Percentiles rank a stretch among this genome's conserved stretches.
Evolutionary conservation across 2,329 filamentous ascomycete genomes (phyloP).

Genomic region (Alternaria conjuncta): DNA sequence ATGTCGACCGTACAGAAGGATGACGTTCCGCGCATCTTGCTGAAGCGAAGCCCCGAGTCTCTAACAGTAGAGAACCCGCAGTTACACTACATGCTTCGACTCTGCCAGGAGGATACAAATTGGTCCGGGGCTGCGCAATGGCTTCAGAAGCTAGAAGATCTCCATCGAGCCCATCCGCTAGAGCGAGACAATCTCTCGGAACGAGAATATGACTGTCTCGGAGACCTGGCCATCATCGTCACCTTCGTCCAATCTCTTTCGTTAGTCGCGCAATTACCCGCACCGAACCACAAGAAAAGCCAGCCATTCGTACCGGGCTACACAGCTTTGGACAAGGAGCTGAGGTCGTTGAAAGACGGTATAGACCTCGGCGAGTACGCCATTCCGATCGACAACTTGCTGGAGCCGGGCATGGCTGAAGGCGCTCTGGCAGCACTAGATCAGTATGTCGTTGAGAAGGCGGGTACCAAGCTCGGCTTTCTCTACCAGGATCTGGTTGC

Average conservation of each 20-base stretch:
- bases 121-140: slow-evolving; percentile 48
- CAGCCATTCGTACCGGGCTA: slow-evolving; percentile 47
- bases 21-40: slow-evolving; percentile 42
- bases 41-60: slow-evolving; percentile 53
- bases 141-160: slow-evolving; percentile 51
- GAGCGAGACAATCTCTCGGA: slow-evolving; percentile 47
- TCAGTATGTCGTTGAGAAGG: slow-evolving; percentile 47
- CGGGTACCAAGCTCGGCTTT: slow-evolving; percentile 11
- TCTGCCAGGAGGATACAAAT: slow-evolving; percentile 52
- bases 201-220: slow-evolving; percentile 45
- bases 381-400: slow-evolving; percentile 52
- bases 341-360: slow-evolving; percentile 47
- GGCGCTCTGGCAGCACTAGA: slow-evolving; percentile 48
- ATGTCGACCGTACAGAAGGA: slow-evolving; percentile 33
- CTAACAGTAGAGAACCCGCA: slow-evolving; percentile 48
- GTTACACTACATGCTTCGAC: slow-evolving; percentile 54
- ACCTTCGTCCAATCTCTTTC: slow-evolving; percentile 52
- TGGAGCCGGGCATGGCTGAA: slow-evolving; percentile 50
- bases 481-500: slow-evolving; percentile 2
- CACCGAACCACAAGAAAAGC: slow-evolving; percentile 48
- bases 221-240: slow-evolving; percentile 49
- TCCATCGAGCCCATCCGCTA: slow-evolving; percentile 44
- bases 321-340: slow-evolving; percentile 46
- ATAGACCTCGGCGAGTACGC: slow-evolving; percentile 40
- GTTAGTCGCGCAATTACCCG: slow-evolving; percentile 44